Conservation (phyloP, 139 green algal genomes). For the Coelastrella sp. region DNA sequence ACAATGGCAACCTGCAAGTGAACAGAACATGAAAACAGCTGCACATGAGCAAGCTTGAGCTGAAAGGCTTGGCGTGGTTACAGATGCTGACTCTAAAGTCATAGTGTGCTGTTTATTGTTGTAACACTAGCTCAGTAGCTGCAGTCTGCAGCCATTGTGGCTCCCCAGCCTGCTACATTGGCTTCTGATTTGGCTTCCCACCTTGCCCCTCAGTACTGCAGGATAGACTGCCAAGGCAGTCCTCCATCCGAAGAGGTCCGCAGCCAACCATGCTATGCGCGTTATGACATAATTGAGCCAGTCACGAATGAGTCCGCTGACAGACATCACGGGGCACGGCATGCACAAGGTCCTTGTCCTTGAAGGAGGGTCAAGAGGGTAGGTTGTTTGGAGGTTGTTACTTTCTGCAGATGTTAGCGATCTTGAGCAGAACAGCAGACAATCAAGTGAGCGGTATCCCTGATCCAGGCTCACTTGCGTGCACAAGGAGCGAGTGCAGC, state of each 20-base stretch:
- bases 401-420: too few relatives aligned
- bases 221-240: conserved; percentile 30
- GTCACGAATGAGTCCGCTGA: neutral
- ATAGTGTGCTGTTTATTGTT: too few relatives aligned
- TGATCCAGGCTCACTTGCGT: too few relatives aligned
- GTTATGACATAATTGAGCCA: neutral
- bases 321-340: neutral
- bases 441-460: too few relatives aligned
- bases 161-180: too few relatives aligned
- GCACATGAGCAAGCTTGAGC: too few relatives aligned
- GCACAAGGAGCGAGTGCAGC: neutral
- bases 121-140: too few relatives aligned
- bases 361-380: neutral
- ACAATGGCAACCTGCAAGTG: conserved; percentile 32
- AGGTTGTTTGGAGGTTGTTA: neutral
- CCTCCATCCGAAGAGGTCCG: conserved; percentile 31
- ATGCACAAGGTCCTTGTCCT: too few relatives aligned
- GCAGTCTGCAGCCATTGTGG: too few relatives aligned
- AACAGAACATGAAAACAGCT: neutral
- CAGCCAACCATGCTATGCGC: conserved; percentile 11
- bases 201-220: neutral
- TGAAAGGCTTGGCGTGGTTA: too few relatives aligned
- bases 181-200: neutral
- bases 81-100: too few relatives aligned
- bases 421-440: too few relatives aligned